Evolutionary conservation across 805 yeast genomes (phyloP), one percentile per base, ranked within the genome.

Genomic region (Candida corydali): DNA sequence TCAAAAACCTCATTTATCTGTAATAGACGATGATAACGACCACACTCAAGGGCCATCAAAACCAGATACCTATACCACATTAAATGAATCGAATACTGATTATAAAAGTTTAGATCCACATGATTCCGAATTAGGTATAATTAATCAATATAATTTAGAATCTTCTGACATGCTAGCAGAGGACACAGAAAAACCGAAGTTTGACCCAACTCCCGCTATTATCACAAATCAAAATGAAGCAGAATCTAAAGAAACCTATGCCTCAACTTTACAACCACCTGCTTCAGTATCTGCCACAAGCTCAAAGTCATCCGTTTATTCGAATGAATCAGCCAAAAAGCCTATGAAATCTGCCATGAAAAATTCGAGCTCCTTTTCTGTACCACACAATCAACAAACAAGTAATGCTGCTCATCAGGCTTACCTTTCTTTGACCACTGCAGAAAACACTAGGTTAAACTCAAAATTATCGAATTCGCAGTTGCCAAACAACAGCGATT

Each of bases 381-480:
- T 14, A 11, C 24, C 33, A 24, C 5, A n/a, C 9, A 9, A 16
- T 5, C 30, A 19, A 29, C 6, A 32, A 4, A 40, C 24, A 24
- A 37, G 26, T 17, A 62, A 54, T 41, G 67, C 82, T 1, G 85
- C 86, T 0, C 74, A 74, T 18, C 73, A 71, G 41, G 87, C 85
- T 0, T 82, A 82, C 47, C 51, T 82, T 29, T 78, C 86, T 0
- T 57, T 81, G 37, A 72, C 89, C 1, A 84, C 93, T 0, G 89
- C 89, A 1, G 88, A 83, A 51, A 84, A 84, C 54, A 84, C 93
- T 0, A 69, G 88, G 40, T 52, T 82, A 39, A 84, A 84, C 57
- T 82, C 91, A 1, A 72, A 73, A 41, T 54, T 77, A 51, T 69
- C 79, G 5, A 47, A 72, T 0, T 45, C 66, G 4, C 61, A 67